Percentiles rank a stretch among this genome's conserved stretches.
phyloP scores from a whole-genome alignment of 495 filamentous ascomycete genomes.

The Usnea hakonensis region DNA sequence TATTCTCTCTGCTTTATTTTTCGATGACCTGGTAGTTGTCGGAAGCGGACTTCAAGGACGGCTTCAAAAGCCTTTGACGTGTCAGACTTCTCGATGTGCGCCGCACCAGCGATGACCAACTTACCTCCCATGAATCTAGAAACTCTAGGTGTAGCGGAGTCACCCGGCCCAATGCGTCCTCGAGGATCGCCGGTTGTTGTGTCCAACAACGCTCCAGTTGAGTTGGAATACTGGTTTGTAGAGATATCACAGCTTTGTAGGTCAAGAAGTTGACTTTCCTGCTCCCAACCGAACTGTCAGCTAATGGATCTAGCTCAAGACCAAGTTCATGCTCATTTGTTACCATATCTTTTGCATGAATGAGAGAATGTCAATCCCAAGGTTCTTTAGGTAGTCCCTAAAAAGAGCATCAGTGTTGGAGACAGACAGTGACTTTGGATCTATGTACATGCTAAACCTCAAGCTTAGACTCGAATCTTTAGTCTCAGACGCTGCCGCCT shows the following conservation, averaged over 20 bases:
- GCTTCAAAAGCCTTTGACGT: neutral
- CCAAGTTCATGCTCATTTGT: too few species aligned
- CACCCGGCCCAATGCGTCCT: neutral
- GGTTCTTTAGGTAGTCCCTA: neutral
- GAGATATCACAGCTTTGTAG: conserved; percentile 1
- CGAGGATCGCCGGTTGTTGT: conserved; percentile 1
- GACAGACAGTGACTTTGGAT: neutral
- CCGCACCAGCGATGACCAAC: neutral
- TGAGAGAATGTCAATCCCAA: neutral
- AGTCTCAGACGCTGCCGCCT: neutral
- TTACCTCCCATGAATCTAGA: conserved; percentile 3
- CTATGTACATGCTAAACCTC: neutral
- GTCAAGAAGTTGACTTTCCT: conserved; percentile 9
- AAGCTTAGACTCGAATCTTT: neutral
- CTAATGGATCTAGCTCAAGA: neutral
- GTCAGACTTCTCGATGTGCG: neutral
- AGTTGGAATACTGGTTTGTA: neutral
- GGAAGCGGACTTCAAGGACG: conserved; percentile 9
- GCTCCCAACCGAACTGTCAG: neutral
- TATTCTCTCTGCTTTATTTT: conserved; percentile 4
- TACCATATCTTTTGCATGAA: conserved; percentile 4
- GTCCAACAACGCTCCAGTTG: neutral
- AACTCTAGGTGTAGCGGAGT: neutral
- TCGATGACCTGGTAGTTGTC: conserved; percentile 1
- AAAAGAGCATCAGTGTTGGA: neutral